phyloP scores from a whole-genome alignment of 495 filamentous ascomycete genomes.

The Neurospora sp. region DNA sequence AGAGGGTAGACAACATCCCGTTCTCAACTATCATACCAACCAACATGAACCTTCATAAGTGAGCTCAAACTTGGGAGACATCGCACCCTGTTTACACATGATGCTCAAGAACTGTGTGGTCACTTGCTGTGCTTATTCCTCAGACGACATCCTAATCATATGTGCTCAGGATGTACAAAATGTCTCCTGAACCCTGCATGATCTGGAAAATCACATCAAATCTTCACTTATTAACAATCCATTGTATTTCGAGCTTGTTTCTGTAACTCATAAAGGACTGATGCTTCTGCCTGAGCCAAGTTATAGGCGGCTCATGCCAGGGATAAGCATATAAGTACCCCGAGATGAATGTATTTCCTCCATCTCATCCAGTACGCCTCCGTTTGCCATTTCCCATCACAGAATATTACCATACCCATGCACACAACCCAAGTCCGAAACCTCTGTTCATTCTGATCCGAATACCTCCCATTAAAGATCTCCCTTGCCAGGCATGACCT shows the following conservation, averaged over 20 bases:
- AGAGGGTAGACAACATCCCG: background rate
- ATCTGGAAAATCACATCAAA: background rate
- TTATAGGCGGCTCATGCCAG: background rate
- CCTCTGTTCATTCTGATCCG: background rate
- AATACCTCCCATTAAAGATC: slow-evolving; percentile 20
- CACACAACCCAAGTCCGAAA: background rate
- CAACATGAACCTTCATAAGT: background rate
- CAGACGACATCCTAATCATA: background rate
- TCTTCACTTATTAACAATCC: background rate
- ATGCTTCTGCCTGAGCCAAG: background rate
- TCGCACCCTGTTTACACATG: no score
- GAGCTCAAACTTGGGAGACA: no score
- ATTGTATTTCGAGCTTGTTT: background rate
- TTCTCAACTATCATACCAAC: no score
- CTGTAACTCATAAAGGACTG: background rate
- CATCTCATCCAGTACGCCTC: background rate
- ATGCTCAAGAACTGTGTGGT: no score
- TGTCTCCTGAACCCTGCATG: background rate
- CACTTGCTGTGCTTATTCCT: background rate
- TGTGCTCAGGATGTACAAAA: background rate
- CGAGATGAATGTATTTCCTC: background rate
- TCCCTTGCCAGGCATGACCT: slow-evolving; percentile 53
- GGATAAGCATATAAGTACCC: background rate
- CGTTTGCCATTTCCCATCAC: background rate
- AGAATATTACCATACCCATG: background rate